Conservation (phyloP, 345 rosid genomes). For the Microthlaspi erraticum region DNA sequence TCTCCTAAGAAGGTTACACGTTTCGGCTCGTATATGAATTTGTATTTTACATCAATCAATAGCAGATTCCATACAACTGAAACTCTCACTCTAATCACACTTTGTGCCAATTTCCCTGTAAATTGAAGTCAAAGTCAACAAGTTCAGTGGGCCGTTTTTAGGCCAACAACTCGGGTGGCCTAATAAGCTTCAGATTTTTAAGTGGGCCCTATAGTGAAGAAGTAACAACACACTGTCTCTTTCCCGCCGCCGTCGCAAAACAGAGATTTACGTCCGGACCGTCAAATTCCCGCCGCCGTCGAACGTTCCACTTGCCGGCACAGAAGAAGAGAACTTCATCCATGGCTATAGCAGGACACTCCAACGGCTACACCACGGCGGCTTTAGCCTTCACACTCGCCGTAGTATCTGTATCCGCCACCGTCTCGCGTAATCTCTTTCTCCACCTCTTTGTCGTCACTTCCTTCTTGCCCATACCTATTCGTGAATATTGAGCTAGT, state of each 20-base stretch:
- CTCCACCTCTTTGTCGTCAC: conserved; percentile 2
- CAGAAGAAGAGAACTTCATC: background rate
- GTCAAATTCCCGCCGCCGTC: conserved; percentile 36
- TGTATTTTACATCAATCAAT: background rate
- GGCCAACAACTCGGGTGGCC: background rate
- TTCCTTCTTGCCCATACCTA: conserved; percentile 2
- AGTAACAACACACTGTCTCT: background rate
- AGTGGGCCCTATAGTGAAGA: conserved; percentile 13
- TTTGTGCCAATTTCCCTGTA: background rate
- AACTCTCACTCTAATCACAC: background rate
- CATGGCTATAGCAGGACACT: conserved; percentile 32
- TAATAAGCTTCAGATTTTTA: background rate
- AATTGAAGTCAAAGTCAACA: background rate
- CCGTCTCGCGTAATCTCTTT: conserved; percentile 37
- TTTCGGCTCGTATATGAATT: background rate
- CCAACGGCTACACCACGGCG: conserved; percentile 29
- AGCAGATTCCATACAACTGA: background rate
- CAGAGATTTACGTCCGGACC: conserved; percentile 1
- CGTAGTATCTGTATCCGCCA: conserved; percentile 37
- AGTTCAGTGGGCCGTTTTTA: background rate
- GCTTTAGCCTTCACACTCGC: conserved; percentile 35
- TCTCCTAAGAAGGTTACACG: background rate
- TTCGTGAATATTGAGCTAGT: conserved; percentile 23
- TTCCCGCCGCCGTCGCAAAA: conserved; percentile 35
- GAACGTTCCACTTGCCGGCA: conserved; percentile 33